Conservation (phyloP, 495 filamentous ascomycete genomes). For the Clohesyomyces aquaticus region DNA sequence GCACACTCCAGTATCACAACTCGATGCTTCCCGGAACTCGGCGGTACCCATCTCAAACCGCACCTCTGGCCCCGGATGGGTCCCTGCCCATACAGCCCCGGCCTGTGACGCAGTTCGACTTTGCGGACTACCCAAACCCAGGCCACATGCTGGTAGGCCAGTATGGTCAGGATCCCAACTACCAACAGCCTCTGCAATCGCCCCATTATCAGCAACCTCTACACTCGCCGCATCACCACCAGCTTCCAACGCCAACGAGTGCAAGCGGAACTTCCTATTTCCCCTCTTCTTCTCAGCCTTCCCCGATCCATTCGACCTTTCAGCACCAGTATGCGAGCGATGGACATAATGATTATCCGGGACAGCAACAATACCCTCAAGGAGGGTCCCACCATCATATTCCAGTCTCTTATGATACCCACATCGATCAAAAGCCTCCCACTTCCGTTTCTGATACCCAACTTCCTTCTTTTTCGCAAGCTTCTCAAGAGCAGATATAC, state of each 20-base stretch:
- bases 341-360: conserved; percentile 5
- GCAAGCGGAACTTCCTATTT: conserved; percentile 33
- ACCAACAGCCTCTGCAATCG: conserved; percentile 32
- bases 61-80: conserved; percentile 12
- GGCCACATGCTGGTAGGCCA: too few species aligned
- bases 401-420: conserved; percentile 31
- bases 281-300: conserved; percentile 15
- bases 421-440: conserved; percentile 25
- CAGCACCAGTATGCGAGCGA: conserved; percentile 18
- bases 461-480: conserved; percentile 29
- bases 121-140: too few species aligned
- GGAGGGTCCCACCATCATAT: conserved; percentile 25
- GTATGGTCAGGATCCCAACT: conserved; percentile 23
- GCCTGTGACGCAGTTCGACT: conserved; percentile 31
- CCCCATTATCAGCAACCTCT: conserved; percentile 31
- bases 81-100: conserved; percentile 26
- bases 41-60: neutral
- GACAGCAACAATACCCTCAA: conserved; percentile 25
- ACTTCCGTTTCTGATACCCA: neutral
- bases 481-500: conserved; percentile 28
- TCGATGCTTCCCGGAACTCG: conserved; percentile 39
- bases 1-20: conserved; percentile 40
- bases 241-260: conserved; percentile 34
- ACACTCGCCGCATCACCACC: conserved; percentile 32
- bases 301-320: conserved; percentile 22